Conservation (phyloP, 1,284 basidiomycete species). For the Pyrrhoderma noxium region DNA sequence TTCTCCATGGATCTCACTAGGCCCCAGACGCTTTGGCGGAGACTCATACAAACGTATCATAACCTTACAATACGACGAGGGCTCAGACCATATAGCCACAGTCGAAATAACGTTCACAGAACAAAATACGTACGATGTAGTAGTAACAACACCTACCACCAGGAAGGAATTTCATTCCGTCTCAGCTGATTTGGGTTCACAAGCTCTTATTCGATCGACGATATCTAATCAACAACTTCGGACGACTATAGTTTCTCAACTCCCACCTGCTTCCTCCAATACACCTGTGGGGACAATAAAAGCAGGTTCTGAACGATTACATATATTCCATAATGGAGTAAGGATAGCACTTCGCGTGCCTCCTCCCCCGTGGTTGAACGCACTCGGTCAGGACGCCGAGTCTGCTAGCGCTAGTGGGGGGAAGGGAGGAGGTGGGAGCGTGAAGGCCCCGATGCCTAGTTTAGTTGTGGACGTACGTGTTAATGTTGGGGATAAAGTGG, state of each 20-base stretch:
- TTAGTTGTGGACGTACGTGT: conserved; percentile 83
- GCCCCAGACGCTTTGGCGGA: conserved; percentile 69
- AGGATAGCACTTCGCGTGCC: conserved; percentile 57
- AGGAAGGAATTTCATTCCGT: conserved; percentile 43
- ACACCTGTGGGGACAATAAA: conserved; percentile 39
- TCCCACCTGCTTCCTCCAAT: conserved; percentile 34
- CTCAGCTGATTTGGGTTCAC: conserved; percentile 41
- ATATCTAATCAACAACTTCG: conserved; percentile 40
- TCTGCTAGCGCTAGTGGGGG: conserved; percentile 33
- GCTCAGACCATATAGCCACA: conserved; percentile 24
- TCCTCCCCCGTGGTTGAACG: conserved; percentile 58
- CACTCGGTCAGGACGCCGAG: conserved; percentile 49
- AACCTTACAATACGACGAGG: conserved; percentile 48
- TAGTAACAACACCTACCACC: conserved; percentile 32
- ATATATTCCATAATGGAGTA: conserved; percentile 52
- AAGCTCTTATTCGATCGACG: conserved; percentile 35
- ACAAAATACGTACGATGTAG: conserved; percentile 46
- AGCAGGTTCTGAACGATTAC: conserved; percentile 58
- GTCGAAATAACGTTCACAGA: conserved; percentile 41
- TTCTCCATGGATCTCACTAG: conserved; percentile 64
- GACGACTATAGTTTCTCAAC: conserved; percentile 70
- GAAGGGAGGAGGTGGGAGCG: conserved; percentile 32
- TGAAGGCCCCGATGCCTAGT: conserved; percentile 76
- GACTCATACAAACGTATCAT: conserved; percentile 58
- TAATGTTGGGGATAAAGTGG: conserved; percentile 66